Percentiles rank a stretch among this genome's conserved stretches.
phyloP scores from a whole-genome alignment of 371 early-diverging fungal species.

The Coemansia sp. region DNA sequence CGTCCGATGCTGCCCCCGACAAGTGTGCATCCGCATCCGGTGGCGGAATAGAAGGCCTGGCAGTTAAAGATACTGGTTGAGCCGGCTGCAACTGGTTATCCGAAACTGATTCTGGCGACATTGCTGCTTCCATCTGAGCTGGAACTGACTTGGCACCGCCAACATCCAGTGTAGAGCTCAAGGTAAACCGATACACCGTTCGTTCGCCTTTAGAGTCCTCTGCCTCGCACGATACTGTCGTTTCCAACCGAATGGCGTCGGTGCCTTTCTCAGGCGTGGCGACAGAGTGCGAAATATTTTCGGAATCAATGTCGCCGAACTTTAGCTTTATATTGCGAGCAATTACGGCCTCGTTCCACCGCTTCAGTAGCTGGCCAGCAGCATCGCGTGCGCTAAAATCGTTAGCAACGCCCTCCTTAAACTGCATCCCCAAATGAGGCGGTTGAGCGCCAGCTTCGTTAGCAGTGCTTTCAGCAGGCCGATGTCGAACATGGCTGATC shows the following conservation, averaged over 20 bases:
- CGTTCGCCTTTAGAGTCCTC: conserved; percentile 44
- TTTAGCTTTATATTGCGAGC: conserved; percentile 30
- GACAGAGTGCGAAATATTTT: conserved; percentile 24
- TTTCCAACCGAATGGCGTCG: conserved; percentile 44
- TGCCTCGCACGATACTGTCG: conserved; percentile 46
- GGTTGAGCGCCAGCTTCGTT: conserved; percentile 4
- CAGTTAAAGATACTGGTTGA: neutral
- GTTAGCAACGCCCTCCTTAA: conserved; percentile 45
- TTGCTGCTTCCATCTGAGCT: neutral
- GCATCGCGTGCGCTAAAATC: conserved; percentile 45
- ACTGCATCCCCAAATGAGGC: conserved; percentile 32
- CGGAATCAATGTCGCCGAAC: conserved; percentile 9
- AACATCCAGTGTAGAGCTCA: conserved; percentile 47
- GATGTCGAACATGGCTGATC: conserved; percentile 48
- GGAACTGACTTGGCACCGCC: conserved; percentile 27
- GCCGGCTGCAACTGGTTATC: neutral
- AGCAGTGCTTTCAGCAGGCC: conserved; percentile 3
- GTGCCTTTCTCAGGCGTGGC: conserved; percentile 33
- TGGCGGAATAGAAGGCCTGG: neutral
- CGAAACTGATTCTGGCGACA: neutral
- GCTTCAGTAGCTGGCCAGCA: conserved; percentile 36
- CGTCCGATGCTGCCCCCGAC: neutral
- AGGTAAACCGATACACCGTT: conserved; percentile 46
- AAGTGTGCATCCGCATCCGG: neutral
- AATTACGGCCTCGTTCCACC: conserved; percentile 46